Evolutionary conservation across 108 stramenopile species (phyloP).

Genomic region (Cyclotella atomus): DNA sequence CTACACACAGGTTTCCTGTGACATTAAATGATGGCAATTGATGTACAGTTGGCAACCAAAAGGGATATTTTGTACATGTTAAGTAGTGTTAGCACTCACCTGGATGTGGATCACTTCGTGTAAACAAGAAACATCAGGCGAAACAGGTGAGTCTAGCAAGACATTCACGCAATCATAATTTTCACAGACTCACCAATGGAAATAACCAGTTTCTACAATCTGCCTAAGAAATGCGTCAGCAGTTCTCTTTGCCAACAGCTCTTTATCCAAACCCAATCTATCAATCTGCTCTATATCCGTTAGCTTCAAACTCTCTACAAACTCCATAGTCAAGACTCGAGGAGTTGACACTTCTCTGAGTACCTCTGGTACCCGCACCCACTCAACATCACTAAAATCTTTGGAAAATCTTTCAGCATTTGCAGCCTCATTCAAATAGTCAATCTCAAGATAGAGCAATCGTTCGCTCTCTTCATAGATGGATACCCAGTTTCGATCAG

Average conservation of each 20-base stretch:
- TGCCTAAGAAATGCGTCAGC: conserved; percentile 94
- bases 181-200: conserved; percentile 36
- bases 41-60: not conserved
- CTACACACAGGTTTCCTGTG: conserved; percentile 78
- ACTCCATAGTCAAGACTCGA: conserved; percentile 94
- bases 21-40: not conserved
- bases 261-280: conserved; percentile 74
- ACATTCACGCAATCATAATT: too few relatives aligned
- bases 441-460: conserved; percentile 92
- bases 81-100: not conserved
- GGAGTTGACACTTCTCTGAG: conserved; percentile 84
- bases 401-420: conserved; percentile 86
- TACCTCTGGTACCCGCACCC: conserved; percentile 88
- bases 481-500: conserved; percentile 91
- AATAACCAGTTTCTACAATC: conserved; percentile 83
- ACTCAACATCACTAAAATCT: conserved; percentile 84
- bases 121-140: too few relatives aligned
- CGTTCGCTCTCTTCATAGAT: conserved; percentile 93
- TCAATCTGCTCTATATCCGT: conserved; percentile 86
- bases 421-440: conserved; percentile 92
- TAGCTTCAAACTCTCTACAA: conserved; percentile 89
- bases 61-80: too few relatives aligned
- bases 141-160: too few relatives aligned
- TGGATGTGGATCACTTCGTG: conserved; percentile 34
- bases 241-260: conserved; percentile 85